Evolutionary conservation across 1,284 basidiomycete genomes (phyloP).

Genomic region (Ustilago xerochloae): DNA sequence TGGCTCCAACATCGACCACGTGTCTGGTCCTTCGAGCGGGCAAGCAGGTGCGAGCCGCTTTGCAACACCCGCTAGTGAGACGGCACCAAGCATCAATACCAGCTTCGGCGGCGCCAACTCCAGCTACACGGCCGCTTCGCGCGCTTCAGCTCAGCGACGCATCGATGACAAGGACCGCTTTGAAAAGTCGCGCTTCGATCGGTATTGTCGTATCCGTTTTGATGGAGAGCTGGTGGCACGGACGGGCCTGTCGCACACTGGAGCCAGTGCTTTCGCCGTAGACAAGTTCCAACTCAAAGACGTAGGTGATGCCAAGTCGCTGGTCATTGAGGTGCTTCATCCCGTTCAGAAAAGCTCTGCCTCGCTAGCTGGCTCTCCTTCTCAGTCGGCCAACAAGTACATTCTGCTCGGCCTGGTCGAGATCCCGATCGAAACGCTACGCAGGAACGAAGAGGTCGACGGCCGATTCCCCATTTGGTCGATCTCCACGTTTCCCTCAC

Average conservation of each 20-base stretch:
- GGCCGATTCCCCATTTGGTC: constrained; percentile 64
- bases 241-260: constrained; percentile 34
- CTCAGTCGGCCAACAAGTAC: constrained; percentile 28
- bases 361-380: constrained; percentile 25
- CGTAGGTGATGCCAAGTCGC: constrained; percentile 32
- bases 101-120: background rate
- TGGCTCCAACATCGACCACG: constrained; percentile 16
- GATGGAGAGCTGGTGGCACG: constrained; percentile 53
- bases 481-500: constrained; percentile 13
- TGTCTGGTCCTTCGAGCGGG: constrained; percentile 30
- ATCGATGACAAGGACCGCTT: constrained; percentile 35
- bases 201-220: constrained; percentile 55
- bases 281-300: constrained; percentile 56
- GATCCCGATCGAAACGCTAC: constrained; percentile 56
- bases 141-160: constrained; percentile 14
- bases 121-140: constrained; percentile 6
- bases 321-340: constrained; percentile 55
- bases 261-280: constrained; percentile 23
- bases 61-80: constrained; percentile 2
- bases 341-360: constrained; percentile 25
- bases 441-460: constrained; percentile 58
- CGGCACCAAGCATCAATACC: constrained; percentile 5
- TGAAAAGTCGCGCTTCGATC: constrained; percentile 39
- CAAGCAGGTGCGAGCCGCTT: constrained; percentile 30
- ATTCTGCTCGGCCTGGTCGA: constrained; percentile 54